Conservation (phyloP, 202 grass and related monocot genomes). For the Saccharum hybrid region DNA sequence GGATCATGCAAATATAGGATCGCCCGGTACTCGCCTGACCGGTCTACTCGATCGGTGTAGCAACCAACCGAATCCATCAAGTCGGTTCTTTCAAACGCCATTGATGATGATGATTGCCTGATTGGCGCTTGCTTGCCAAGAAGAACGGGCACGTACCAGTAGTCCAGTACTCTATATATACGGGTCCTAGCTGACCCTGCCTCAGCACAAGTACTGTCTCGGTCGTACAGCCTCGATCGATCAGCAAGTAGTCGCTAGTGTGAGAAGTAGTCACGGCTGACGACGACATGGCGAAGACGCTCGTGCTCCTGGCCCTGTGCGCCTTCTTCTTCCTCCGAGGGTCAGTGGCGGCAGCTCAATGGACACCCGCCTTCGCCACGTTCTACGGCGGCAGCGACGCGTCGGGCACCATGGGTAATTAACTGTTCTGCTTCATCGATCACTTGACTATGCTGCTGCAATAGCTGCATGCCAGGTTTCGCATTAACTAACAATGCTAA, state of each 20-base stretch:
- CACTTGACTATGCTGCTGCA: background rate
- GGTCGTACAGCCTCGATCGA: background rate
- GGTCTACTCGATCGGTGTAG: background rate
- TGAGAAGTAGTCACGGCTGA: background rate
- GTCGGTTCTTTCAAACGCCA: background rate
- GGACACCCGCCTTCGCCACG: slow-evolving; percentile 65
- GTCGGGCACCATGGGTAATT: slow-evolving; percentile 74
- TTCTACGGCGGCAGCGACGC: slow-evolving; percentile 83
- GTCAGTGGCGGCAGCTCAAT: slow-evolving; percentile 9
- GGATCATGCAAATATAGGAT: background rate
- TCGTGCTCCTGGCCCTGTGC: slow-evolving; percentile 9
- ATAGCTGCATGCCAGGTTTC: background rate
- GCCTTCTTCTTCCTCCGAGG: slow-evolving; percentile 29
- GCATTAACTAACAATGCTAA: background rate
- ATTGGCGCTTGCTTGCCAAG: background rate
- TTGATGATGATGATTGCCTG: background rate
- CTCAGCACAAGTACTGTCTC: background rate
- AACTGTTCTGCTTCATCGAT: background rate
- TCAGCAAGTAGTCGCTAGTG: background rate
- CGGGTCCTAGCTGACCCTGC: background rate
- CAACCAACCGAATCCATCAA: slow-evolving; percentile 17
- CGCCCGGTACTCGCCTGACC: slow-evolving; percentile 9
- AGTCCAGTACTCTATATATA: slow-evolving; percentile 12
- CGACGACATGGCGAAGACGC: slow-evolving; percentile 35
- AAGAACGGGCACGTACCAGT: background rate